These are phyloP conservation scores for Parmelia sp. DNA, from an alignment of 495 filamentous ascomycete genomes.

Conservation along the genomic window DNA sequence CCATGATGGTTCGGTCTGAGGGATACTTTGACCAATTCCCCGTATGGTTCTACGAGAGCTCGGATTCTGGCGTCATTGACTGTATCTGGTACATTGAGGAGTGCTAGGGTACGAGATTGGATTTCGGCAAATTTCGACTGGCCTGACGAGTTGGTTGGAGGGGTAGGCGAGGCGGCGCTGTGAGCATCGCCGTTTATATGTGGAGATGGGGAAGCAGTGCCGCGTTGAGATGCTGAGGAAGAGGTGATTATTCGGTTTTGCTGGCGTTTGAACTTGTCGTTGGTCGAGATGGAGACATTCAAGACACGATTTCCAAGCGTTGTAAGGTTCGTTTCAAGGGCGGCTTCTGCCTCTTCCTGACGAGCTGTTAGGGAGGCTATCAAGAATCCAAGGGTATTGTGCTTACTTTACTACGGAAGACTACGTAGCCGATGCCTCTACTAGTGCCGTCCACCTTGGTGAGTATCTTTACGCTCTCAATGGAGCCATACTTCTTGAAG, in stretches of 20 bases:
- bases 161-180: constrained; percentile 14
- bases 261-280: constrained; percentile 42
- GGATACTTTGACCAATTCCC: constrained; percentile 48
- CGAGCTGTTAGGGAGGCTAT: constrained; percentile 17
- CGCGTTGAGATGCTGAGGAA: constrained; percentile 22
- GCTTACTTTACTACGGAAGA: constrained; percentile 62
- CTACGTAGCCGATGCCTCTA: constrained; percentile 71
- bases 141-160: constrained; percentile 13
- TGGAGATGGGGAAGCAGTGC: constrained; percentile 35
- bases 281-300: constrained; percentile 56
- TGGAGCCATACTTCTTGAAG: constrained; percentile 67
- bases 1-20: constrained; percentile 70
- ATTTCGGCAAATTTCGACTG: constrained; percentile 23
- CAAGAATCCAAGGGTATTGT: background rate
- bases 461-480: constrained; percentile 62
- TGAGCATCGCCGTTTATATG: constrained; percentile 28
- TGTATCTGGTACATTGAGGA: constrained; percentile 60
- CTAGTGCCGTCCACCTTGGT: constrained; percentile 56
- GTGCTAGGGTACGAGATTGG: constrained; percentile 47
- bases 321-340: constrained; percentile 63
- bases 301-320: constrained; percentile 63
- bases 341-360: constrained; percentile 59
- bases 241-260: constrained; percentile 36
- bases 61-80: constrained; percentile 58
- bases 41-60: constrained; percentile 54